Conservation (phyloP, 179 eudicot genomes). For the Camellia oleifera region DNA sequence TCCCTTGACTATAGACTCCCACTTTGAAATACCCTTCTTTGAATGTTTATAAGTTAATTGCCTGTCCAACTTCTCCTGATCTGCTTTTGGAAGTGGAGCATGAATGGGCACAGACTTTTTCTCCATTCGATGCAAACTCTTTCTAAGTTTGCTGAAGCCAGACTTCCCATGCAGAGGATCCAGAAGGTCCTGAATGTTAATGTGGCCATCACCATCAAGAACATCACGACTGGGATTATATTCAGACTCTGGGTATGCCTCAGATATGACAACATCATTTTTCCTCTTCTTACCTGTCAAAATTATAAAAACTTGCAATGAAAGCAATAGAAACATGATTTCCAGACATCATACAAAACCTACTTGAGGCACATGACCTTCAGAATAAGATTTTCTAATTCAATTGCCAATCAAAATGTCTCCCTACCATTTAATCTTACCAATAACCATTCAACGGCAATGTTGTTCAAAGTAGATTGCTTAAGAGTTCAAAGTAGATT, state of each 20-base stretch:
- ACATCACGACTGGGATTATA: slow-evolving; percentile 77
- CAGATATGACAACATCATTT: slow-evolving; percentile 46
- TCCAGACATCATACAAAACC: neutral
- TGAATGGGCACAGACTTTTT: slow-evolving; percentile 48
- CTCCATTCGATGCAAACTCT: slow-evolving; percentile 44
- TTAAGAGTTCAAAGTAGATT: neutral
- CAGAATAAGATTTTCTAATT: no score
- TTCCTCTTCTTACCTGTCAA: slow-evolving; percentile 66
- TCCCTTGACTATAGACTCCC: slow-evolving; percentile 72
- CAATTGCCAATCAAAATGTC: slow-evolving; percentile 7
- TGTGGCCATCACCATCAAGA: slow-evolving; percentile 58
- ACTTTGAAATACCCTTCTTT: slow-evolving; percentile 63
- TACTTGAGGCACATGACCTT: neutral
- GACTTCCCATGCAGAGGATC: slow-evolving; percentile 62
- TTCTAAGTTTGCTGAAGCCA: slow-evolving; percentile 57
- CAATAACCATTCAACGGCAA: neutral
- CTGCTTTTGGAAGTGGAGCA: slow-evolving; percentile 76
- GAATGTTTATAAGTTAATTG: slow-evolving; percentile 52
- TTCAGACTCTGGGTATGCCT: slow-evolving; percentile 90
- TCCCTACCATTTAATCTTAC: neutral
- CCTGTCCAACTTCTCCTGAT: slow-evolving; percentile 68
- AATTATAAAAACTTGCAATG: neutral
- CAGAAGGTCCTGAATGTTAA: slow-evolving; percentile 75
- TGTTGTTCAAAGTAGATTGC: neutral
- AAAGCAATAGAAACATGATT: neutral